These are phyloP conservation scores for Nectriaceae sp. DNA, from an alignment of 2,329 filamentous ascomycete genomes.

Conservation along the genomic window DNA sequence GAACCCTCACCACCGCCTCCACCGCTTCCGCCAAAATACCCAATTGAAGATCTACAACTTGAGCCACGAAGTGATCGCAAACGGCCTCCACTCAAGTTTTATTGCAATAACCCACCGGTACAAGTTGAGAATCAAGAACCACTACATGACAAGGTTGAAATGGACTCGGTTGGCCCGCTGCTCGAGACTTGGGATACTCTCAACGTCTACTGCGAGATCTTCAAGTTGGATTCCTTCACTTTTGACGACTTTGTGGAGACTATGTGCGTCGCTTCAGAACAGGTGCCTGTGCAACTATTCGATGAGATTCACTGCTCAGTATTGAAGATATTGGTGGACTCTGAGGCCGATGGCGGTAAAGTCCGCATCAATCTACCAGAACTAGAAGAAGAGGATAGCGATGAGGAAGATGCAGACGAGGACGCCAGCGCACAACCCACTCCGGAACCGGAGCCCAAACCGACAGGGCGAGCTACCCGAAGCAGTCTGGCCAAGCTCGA, in stretches of 20 bases:
- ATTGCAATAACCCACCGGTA: constrained; percentile 66
- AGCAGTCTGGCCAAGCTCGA: constrained; percentile 84
- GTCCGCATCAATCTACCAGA: constrained; percentile 78
- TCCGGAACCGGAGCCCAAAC: constrained; percentile 72
- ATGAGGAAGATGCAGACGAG: constrained; percentile 64
- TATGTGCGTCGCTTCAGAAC: constrained; percentile 73
- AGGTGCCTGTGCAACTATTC: constrained; percentile 79
- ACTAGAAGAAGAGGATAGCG: constrained; percentile 70
- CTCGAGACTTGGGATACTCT: constrained; percentile 95
- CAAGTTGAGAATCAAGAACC: constrained; percentile 41
- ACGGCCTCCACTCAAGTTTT: constrained; percentile 76
- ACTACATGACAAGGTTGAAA: constrained; percentile 59
- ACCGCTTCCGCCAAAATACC: constrained; percentile 81
- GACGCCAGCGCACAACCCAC: constrained; percentile 54
- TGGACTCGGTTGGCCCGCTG: constrained; percentile 82
- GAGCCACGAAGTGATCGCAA: constrained; percentile 65
- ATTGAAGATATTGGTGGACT: constrained; percentile 80
- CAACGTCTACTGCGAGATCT: constrained; percentile 97
- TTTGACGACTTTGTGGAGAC: constrained; percentile 95
- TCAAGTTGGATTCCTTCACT: constrained; percentile 92
- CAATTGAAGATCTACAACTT: constrained; percentile 90
- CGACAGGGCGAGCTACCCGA: constrained; percentile 71
- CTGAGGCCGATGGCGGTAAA: constrained; percentile 74
- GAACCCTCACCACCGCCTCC: constrained; percentile 50
- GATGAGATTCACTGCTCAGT: constrained; percentile 91